Conservation (phyloP, 495 filamentous ascomycete species). For the Penicillium daleae region DNA sequence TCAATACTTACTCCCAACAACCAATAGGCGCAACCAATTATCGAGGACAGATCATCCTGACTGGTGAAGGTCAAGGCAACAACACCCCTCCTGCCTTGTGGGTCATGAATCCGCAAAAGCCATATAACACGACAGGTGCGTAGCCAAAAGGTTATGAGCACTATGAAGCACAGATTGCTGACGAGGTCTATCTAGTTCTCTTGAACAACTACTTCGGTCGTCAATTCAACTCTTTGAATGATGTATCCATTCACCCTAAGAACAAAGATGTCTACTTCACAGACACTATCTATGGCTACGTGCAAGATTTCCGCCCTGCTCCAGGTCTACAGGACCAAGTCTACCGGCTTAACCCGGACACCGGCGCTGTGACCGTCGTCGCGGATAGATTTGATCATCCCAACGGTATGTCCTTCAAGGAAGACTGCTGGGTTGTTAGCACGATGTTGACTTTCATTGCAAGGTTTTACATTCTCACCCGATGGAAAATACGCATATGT, state of each 20-base stretch:
- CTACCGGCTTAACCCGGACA: slow-evolving; percentile 46
- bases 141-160: neutral
- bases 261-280: slow-evolving; percentile 57
- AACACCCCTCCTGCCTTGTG: slow-evolving; percentile 43
- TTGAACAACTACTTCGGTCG: slow-evolving; percentile 43
- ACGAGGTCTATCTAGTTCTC: slow-evolving; percentile 17
- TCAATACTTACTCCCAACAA: neutral
- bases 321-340: slow-evolving; percentile 41
- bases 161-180: neutral
- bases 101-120: slow-evolving; percentile 49
- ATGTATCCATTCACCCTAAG: slow-evolving; percentile 35
- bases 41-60: slow-evolving; percentile 47
- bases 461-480: slow-evolving; percentile 49
- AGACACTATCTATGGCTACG: slow-evolving; percentile 39
- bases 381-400: slow-evolving; percentile 41
- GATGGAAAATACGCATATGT: slow-evolving; percentile 49
- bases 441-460: neutral
- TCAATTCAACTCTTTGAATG: slow-evolving; percentile 37
- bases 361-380: slow-evolving; percentile 46
- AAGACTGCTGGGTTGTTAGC: neutral
- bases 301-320: slow-evolving; percentile 37
- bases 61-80: slow-evolving; percentile 53
- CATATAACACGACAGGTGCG: slow-evolving; percentile 54
- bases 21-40: slow-evolving; percentile 51
- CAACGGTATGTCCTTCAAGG: slow-evolving; percentile 27